Conservation (phyloP, 164 flowering plant species). For the Magnolia changhungtana region DNA sequence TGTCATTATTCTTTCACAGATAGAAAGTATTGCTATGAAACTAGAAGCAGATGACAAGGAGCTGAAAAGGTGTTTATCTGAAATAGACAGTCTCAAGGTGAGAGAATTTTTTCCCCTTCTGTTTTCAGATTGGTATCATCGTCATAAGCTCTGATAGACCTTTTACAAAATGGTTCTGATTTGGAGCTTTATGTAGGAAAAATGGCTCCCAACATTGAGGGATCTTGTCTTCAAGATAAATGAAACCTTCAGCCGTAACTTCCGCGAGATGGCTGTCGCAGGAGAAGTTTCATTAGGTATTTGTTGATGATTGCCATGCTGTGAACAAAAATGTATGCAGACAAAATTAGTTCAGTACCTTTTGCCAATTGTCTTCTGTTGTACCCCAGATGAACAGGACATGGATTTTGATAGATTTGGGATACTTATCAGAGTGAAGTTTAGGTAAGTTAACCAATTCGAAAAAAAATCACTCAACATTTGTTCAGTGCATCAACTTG, state of each 20-base stretch:
- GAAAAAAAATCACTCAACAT: neutral
- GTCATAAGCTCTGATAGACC: neutral
- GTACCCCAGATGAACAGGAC: slow-evolving; percentile 73
- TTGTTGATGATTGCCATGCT: neutral
- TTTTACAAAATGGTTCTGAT: slow-evolving; percentile 3
- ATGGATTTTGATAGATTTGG: slow-evolving; percentile 82
- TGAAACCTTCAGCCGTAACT: slow-evolving; percentile 82
- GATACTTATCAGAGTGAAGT: slow-evolving; percentile 92
- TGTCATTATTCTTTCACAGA: slow-evolving; percentile 38
- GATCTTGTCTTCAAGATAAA: slow-evolving; percentile 76
- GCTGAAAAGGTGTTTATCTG: slow-evolving; percentile 38
- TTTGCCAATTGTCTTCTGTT: slow-evolving; percentile 6
- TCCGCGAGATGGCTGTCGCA: slow-evolving; percentile 97
- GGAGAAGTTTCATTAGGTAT: slow-evolving; percentile 94
- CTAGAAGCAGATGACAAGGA: slow-evolving; percentile 52
- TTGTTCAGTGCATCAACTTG: neutral
- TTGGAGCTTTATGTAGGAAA: slow-evolving; percentile 42
- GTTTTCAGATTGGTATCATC: neutral
- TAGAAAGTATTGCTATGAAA: slow-evolving; percentile 42
- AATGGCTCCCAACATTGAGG: slow-evolving; percentile 88
- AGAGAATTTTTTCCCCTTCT: slow-evolving; percentile 4
- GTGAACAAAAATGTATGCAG: neutral
- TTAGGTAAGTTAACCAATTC: slow-evolving; percentile 57
- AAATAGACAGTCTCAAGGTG: slow-evolving; percentile 68
- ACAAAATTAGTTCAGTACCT: neutral